phyloP scores from a whole-genome alignment of 2,329 filamentous ascomycete genomes.

The Teratosphaeria nubilosa region DNA sequence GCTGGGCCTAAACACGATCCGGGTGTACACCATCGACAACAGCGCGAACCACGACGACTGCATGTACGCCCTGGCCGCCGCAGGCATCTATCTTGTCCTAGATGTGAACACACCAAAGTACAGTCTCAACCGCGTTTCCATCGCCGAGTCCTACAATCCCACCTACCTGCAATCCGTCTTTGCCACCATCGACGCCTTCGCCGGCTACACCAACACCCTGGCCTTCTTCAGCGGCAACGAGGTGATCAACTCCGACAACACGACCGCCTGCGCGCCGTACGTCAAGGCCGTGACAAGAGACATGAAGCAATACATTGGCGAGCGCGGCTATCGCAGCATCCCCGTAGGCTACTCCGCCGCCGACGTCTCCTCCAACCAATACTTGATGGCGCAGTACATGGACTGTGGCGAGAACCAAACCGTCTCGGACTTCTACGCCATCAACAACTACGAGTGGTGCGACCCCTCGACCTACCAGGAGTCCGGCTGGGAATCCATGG shows the following conservation, averaged over 20 bases:
- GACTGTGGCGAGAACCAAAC: constrained; percentile 70
- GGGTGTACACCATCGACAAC: constrained; percentile 91
- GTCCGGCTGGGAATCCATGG: constrained; percentile 77
- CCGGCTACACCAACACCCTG: constrained; percentile 72
- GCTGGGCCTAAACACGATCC: constrained; percentile 78
- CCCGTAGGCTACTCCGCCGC: constrained; percentile 75
- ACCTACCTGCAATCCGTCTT: constrained; percentile 77
- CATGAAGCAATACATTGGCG: constrained; percentile 69
- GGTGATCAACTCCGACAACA: constrained; percentile 53
- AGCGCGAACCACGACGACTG: constrained; percentile 66
- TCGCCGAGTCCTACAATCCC: constrained; percentile 68
- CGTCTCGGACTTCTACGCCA: constrained; percentile 77
- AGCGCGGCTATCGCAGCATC: constrained; percentile 55
- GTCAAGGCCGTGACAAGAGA: constrained; percentile 61
- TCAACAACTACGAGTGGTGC: constrained; percentile 85
- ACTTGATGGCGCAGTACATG: constrained; percentile 79
- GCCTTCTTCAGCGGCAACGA: constrained; percentile 76
- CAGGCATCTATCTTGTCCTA: constrained; percentile 81
- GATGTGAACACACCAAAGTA: constrained; percentile 82
- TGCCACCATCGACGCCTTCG: constrained; percentile 74
- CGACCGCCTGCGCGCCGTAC: constrained; percentile 56
- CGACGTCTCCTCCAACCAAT: constrained; percentile 72
- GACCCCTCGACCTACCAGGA: constrained; percentile 55
- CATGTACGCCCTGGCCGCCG: constrained; percentile 69
- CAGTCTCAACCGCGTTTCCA: constrained; percentile 67